Evolutionary conservation across 1,284 basidiomycete genomes (phyloP).

Genomic region (Boletellus deceptivus): DNA sequence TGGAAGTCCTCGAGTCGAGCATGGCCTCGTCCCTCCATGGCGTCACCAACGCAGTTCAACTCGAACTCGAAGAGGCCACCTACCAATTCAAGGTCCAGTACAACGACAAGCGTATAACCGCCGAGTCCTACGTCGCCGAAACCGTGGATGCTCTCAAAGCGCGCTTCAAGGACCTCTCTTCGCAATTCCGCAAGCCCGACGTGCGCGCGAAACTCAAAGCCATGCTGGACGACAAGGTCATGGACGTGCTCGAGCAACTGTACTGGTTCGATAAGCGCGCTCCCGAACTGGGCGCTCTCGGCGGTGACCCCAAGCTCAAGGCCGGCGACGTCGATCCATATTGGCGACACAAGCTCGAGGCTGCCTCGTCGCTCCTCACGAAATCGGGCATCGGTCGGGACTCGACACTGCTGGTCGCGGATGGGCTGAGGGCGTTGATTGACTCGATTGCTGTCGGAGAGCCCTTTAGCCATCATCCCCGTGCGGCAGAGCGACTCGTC

Average conservation of each 20-base stretch:
- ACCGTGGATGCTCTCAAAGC: conserved; percentile 92
- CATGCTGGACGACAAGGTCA: conserved; percentile 93
- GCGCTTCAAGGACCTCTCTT: conserved; percentile 84
- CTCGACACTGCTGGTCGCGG: conserved; percentile 92
- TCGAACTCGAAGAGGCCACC: conserved; percentile 93
- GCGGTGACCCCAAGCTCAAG: conserved; percentile 68
- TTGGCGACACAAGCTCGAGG: conserved; percentile 96
- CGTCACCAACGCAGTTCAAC: conserved; percentile 94
- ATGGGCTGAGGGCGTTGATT: conserved; percentile 86
- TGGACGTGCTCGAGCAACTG: conserved; percentile 95
- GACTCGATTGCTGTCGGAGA: conserved; percentile 86
- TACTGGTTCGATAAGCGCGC: conserved; percentile 95
- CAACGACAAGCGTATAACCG: conserved; percentile 92
- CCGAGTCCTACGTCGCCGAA: conserved; percentile 97
- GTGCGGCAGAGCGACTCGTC: conserved; percentile 83
- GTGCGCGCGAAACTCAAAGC: conserved; percentile 86
- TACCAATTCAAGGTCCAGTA: conserved; percentile 99
- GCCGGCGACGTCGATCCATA: conserved; percentile 84
- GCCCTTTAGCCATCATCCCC: conserved; percentile 90
- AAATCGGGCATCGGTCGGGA: conserved; percentile 97
- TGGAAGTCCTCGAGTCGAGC: conserved; percentile 95
- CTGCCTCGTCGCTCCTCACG: conserved; percentile 87
- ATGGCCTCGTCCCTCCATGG: conserved; percentile 96
- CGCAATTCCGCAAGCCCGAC: conserved; percentile 86
- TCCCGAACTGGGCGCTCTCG: conserved; percentile 73